Evolutionary conservation across 495 filamentous ascomycete genomes (phyloP), one percentile per base, ranked within the genome.

Genomic region (Letharia lupina): DNA sequence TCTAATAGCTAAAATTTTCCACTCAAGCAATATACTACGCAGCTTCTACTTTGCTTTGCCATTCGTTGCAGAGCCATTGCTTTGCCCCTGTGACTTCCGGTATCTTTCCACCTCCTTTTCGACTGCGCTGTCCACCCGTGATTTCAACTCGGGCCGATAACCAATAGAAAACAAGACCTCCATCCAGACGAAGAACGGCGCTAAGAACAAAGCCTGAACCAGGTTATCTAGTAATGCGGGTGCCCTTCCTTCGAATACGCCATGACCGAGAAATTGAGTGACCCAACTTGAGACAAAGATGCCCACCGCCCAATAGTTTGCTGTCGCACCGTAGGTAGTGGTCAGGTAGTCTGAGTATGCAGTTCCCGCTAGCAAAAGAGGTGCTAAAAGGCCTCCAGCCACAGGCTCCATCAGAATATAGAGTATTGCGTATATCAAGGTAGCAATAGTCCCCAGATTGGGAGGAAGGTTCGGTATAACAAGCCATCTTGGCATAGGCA

Each of bases 171-270:
- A 98, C 33, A 98, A 78, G 23, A 96, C 77, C 80, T 98, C 93
- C 73, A 98, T 88, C 90, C 93, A 98, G 41, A 98, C 92, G 72
- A 98, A 98, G 69, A 98, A 86, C n/a, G 94, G 94, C 1, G 94
- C 94, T n/a, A 98, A 82, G 66, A 98, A 87, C 63, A 96, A 72
- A 35, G 94, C 92, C 75, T 97, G 93, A 35, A 93, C 81, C 44
- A 97, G 75, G 72, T 96, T 98, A 76, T 97, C 93, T 68, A 97
- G 76, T 66, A 96, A 72, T 16, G 93, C 93, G 15, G 94, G 94
- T 3, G 93, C 91, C 50, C 93, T 81, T 35, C 89, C 86, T 77
- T 98, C 94, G 71, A 90, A 98, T 12, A 82, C 85, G 23, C 93
- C 93, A 72, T 98, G 94, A 52, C 94, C 94, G 50, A 97, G 67